Base-by-base conservation (phyloP, 1,284 basidiomycete genomes). In the Pholiota adiposa region DNA sequence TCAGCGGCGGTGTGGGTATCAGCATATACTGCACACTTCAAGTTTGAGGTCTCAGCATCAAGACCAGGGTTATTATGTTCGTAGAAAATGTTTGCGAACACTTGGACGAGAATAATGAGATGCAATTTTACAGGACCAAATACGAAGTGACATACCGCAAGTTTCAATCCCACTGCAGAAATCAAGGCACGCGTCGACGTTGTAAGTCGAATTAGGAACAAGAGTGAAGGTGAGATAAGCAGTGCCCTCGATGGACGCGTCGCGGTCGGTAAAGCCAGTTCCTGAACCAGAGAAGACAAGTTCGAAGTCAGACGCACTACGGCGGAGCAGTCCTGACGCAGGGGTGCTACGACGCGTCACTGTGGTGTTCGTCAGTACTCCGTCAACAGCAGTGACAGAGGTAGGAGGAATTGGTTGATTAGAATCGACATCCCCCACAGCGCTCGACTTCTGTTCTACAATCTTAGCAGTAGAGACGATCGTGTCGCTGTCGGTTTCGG, bases 21-120 rank as follows among this genome's bases (percentile, higher is more conserved):
- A 16, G 68, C 76, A 59, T 77, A 80, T 1, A 76, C 63, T 2
- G 75, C 77, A 51, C 79, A 81, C 64, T 79, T 80, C 64, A 80
- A 69, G 60, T 79, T 79, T 0, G 77, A 80, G 4, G 70, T 61
- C 55, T 61, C 64, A 60, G 72, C 72, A 59, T 79, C 77, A 36
- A 79, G 69, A 5, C 74, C 69, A 7, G 68, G 57, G 59, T 79
- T 80, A 65, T 79, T 79, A 68, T 70, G 75, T 59, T 81, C 78
- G 65, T 81, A 80, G 61, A 73, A 81, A 29, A 81, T 51, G 62
- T 81, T 80, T 19, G 71, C 79, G 56, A 80, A 80, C 3, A 79
- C 79, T 81, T 48, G 18, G 19, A 51, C 40, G 21, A 53, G 25
- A 41, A 36, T 48, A 27, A 52, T 53, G 40, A 51, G 23, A 48